Evolutionary conservation across 768 basidiomycete genomes (phyloP), one percentile per base, ranked within the genome.

Genomic region (Boletus rubropictus): DNA sequence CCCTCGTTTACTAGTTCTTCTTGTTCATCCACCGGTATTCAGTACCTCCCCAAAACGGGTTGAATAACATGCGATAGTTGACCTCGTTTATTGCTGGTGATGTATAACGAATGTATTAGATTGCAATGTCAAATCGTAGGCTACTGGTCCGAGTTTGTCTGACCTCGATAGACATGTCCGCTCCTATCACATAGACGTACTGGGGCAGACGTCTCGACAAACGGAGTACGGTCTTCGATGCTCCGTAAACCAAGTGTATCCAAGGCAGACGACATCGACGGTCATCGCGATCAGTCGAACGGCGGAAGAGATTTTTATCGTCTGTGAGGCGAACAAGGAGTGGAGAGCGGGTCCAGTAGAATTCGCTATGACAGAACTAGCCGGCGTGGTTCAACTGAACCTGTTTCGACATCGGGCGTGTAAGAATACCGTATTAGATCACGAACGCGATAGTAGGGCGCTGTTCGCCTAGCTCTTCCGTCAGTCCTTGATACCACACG

Each of bases 291-390:
- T 84, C 31, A 83, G 82, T 22, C 68, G 76, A 39, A 84, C 82
- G 6, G 56, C 56, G 7, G 80, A 84, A 27, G 83, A 86, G 55
- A 66, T 81, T 2, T 84, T 82, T 2, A 55, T 85, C 43, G 77
- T 80, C n/a, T 73, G 75, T 14, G 68, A 77, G 57, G 65, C 67
- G 12, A 55, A 68, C 12, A 64, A 51, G n/a, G 43, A 63, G 54
- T 78, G 78, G 61, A 79, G 86, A 33, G 70, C 68, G 29, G 84
- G 82, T 3, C 81, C 81, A 3, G 80, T 85, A 80, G 78, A 81
- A 52, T 82, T 84, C n/a, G n/a, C n/a, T n/a, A n/a, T n/a, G n/a
- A n/a, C n/a, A n/a, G n/a, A n/a, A n/a, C n/a, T n/a, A n/a, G n/a
- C n/a, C n/a, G n/a, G n/a, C n/a, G n/a, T n/a, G n/a, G n/a, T n/a